Evolutionary conservation across 2,329 filamentous ascomycete genomes (phyloP), one percentile per base, ranked within the genome.

Genomic region (Esteya vermicola): DNA sequence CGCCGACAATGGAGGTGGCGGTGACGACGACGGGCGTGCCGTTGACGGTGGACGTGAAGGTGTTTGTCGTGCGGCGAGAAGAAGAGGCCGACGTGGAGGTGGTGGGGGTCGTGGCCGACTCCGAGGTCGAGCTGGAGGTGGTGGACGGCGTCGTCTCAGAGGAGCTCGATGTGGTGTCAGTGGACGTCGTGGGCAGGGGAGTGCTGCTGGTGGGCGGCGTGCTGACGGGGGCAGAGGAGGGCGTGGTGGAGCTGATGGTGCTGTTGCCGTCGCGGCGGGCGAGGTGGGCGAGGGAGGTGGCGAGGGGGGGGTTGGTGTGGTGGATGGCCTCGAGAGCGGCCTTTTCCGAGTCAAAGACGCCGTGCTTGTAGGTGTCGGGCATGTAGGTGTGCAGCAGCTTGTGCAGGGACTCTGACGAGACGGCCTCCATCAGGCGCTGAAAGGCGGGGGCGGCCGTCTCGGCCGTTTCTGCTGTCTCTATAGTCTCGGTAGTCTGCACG

Each of bases 261-360:
- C 45, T 45, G 19, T 52, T 44, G 9, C 45, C 56, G 46, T 77
- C 71, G 46, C 79, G 70, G 57, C 74, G 76, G 28, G 73, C 80
- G 42, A 85, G 59, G 42, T 75, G 70, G 41, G 80, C 65, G 46
- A 84, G 62, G 43, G 72, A 70, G 9, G 68, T 72, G 16, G 78
- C 77, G 28, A 82, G 62, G 28, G 68, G 64, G 19, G 75, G 68
- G 52, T 83, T 69, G 47, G 70, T 67, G 33, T 64, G 62, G 57
- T 76, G 70, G 22, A 81, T 65, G 26, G 69, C 72, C 54, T 81
- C 72, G 40, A 81, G 64, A 21, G 77, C 78, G 10, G 68, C 63
- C 48, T 66, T 67, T 51, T 81, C 78, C 46, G 75, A 72, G 46
- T 72, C 67, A 55, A 78, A 82, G 41, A 83, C 68, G 43, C 79